Evolutionary conservation across 176 grass and related monocot species (phyloP).

Genomic region (Phoenix dactylifera): DNA sequence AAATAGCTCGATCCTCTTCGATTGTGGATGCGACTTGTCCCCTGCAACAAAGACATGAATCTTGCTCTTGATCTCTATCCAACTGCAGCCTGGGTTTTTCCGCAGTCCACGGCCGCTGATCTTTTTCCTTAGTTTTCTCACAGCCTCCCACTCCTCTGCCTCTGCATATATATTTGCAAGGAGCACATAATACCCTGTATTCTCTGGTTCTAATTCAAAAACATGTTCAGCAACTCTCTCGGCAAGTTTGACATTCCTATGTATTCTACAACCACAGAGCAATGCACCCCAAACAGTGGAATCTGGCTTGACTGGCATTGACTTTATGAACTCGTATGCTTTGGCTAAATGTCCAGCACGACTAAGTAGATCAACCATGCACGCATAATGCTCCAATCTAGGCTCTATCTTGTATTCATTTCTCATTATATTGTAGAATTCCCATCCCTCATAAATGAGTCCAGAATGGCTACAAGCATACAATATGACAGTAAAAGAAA

Average conservation of each 20-base stretch:
- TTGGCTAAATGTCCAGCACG: constrained; percentile 41
- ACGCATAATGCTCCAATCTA: constrained; percentile 65
- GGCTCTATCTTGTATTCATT: constrained; percentile 65
- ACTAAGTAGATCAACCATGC: constrained; percentile 71
- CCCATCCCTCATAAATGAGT: constrained; percentile 59
- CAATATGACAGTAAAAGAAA: constrained; percentile 60
- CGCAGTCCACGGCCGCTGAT: constrained; percentile 36
- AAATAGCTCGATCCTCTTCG: constrained; percentile 41
- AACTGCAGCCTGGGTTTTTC: constrained; percentile 57
- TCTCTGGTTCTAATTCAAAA: constrained; percentile 69
- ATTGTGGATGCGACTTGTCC: constrained; percentile 42
- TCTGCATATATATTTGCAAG: constrained; percentile 84
- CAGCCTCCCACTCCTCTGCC: constrained; percentile 73
- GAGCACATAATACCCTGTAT: constrained; percentile 69
- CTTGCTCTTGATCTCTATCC: constrained; percentile 62
- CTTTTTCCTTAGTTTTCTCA: constrained; percentile 52
- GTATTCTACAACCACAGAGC: constrained; percentile 55
- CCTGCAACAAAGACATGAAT: constrained; percentile 50
- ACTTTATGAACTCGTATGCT: constrained; percentile 61
- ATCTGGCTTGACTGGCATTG: constrained; percentile 70
- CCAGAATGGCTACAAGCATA: constrained; percentile 88
- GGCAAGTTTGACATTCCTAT: constrained; percentile 76
- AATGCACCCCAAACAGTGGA: constrained; percentile 61
- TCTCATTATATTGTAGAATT: constrained; percentile 65
- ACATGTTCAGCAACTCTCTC: constrained; percentile 68